These are phyloP conservation scores for Neophaeococcomyces mojaviensis DNA, from an alignment of 2,329 filamentous ascomycete genomes.

Conservation along the genomic window DNA sequence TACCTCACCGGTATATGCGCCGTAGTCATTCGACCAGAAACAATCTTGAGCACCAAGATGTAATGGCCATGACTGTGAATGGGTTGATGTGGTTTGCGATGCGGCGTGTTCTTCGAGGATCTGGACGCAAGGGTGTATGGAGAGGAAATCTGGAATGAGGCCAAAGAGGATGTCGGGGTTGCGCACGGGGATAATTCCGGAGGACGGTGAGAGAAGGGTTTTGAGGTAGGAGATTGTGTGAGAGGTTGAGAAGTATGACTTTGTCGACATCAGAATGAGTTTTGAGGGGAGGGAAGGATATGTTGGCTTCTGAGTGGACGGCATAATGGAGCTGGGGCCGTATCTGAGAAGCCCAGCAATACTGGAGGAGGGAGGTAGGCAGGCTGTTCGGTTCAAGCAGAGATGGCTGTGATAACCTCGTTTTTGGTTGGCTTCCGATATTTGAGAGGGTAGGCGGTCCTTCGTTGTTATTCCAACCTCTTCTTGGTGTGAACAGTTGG, in stretches of 20 bases:
- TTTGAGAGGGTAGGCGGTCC: too few relatives aligned
- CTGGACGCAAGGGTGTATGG: slow-evolving; percentile 45
- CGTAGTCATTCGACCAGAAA: slow-evolving; percentile 56
- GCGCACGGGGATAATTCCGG: slow-evolving; percentile 34
- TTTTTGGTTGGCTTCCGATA: too few relatives aligned
- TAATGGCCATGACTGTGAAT: slow-evolving; percentile 38
- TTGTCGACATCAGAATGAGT: slow-evolving; percentile 65
- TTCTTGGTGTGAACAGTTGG: too few relatives aligned
- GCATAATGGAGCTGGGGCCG: neutral
- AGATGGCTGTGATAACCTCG: too few relatives aligned
- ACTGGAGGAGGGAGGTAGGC: too few relatives aligned
- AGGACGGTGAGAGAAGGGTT: slow-evolving; percentile 42
- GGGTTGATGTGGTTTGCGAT: slow-evolving; percentile 14
- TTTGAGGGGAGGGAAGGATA: slow-evolving; percentile 44
- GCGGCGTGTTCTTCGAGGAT: slow-evolving; percentile 30
- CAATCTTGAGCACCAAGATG: slow-evolving; percentile 69
- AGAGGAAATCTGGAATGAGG: slow-evolving; percentile 69
- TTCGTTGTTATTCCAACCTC: too few relatives aligned
- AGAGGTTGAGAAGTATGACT: slow-evolving; percentile 70
- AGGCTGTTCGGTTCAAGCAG: too few relatives aligned
- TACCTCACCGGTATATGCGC: slow-evolving; percentile 71
- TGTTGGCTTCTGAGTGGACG: slow-evolving; percentile 1
- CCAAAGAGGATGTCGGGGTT: slow-evolving; percentile 59
- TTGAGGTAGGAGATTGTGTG: slow-evolving; percentile 53
- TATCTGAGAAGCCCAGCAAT: neutral